Percentiles rank a stretch among this genome's conserved stretches.
Evolutionary conservation across 257 asterid genomes (phyloP).

Genomic region (Scutellaria baicalensis): DNA sequence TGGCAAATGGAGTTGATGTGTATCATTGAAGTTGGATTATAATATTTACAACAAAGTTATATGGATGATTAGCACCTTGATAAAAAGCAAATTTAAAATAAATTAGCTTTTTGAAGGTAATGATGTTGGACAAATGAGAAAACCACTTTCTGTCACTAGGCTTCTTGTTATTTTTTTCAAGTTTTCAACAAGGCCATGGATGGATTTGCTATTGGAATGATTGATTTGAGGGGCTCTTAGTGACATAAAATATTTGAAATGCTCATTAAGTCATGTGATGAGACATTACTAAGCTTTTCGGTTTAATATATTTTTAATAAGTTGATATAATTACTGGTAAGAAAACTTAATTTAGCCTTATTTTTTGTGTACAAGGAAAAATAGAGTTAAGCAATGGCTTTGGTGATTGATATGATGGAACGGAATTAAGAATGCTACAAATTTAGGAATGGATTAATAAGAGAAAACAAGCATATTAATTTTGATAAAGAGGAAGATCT

Average conservation of each 20-base stretch:
- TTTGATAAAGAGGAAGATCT: too few species aligned
- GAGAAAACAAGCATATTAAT: too few species aligned
- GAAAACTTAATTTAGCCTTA: too few species aligned
- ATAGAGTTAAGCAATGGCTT: too few species aligned
- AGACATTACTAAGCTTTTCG: slow-evolving; percentile 8
- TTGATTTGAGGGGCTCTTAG: slow-evolving; percentile 8
- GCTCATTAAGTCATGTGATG: slow-evolving; percentile 34
- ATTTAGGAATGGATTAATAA: too few species aligned
- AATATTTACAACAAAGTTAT: slow-evolving; percentile 3
- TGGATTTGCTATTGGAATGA: slow-evolving; percentile 16
- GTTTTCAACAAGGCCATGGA: slow-evolving; percentile 8
- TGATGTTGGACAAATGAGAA: slow-evolving; percentile 24
- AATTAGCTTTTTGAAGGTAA: slow-evolving; percentile 27
- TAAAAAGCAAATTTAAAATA: slow-evolving; percentile 3
- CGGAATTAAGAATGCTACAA: too few species aligned
- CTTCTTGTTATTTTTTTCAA: slow-evolving; percentile 7
- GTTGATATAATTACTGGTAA: too few species aligned
- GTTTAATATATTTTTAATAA: background rate
- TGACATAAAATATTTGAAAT: slow-evolving; percentile 13
- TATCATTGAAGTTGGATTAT: slow-evolving; percentile 3
- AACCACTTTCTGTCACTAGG: slow-evolving; percentile 14
- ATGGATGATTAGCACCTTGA: slow-evolving; percentile 13
- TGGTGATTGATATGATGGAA: too few species aligned
- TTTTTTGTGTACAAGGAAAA: too few species aligned
- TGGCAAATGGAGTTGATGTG: slow-evolving; percentile 1